Conservation (phyloP, 495 filamentous ascomycete species). For the Annulohypoxylon stygium region DNA sequence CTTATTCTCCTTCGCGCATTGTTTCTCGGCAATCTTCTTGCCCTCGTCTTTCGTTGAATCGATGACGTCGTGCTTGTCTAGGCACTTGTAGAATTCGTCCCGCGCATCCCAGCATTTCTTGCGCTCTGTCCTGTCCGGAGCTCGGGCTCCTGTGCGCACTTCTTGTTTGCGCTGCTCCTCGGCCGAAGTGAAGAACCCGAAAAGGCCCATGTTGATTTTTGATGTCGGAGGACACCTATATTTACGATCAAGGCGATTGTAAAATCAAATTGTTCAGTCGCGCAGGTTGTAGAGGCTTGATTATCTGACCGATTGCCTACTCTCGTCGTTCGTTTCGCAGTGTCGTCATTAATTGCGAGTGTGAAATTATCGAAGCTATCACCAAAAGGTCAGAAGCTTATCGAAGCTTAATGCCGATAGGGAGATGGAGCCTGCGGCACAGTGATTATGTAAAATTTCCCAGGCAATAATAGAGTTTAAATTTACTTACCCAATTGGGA, state of each 20-base stretch:
- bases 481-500: conserved; percentile 9
- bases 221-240: background rate
- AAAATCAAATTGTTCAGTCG: background rate
- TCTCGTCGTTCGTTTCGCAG: conserved; percentile 8
- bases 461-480: background rate
- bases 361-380: conserved; percentile 35
- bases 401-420: conserved; percentile 10
- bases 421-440: conserved; percentile 15
- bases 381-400: conserved; percentile 1
- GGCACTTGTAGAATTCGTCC: conserved; percentile 86
- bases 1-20: conserved; percentile 74
- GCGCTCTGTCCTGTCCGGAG: conserved; percentile 82
- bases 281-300: background rate
- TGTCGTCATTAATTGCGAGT: conserved; percentile 20
- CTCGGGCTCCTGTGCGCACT: conserved; percentile 71
- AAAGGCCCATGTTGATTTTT: conserved; percentile 58
- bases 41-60: conserved; percentile 80
- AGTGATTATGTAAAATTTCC: conserved; percentile 26
- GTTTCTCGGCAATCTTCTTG: conserved; percentile 69
- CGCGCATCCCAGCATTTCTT: conserved; percentile 87
- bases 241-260: background rate
- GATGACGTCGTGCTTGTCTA: conserved; percentile 83
- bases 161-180: conserved; percentile 65
- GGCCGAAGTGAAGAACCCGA: conserved; percentile 58
- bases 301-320: background rate